Evolutionary conservation across 345 rosid species (phyloP).

Genomic region (Luvunga scandens): DNA sequence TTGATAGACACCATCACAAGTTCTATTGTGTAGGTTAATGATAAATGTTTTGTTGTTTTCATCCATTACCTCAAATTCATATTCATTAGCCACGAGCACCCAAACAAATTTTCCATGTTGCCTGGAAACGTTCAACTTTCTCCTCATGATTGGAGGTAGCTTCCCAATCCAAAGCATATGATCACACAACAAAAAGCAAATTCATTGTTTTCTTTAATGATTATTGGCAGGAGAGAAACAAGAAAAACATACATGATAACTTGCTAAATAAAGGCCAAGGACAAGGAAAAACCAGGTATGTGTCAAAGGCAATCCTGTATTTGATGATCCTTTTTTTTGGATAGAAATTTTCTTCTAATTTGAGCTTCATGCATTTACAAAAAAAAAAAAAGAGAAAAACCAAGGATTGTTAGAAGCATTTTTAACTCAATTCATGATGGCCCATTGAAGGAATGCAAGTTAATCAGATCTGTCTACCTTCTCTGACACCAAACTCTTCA

Average conservation of each 20-base stretch:
- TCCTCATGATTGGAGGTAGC: neutral
- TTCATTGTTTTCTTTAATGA: neutral
- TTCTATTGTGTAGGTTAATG: too few relatives aligned
- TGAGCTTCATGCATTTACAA: neutral
- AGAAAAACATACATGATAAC: neutral
- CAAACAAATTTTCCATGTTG: too few relatives aligned
- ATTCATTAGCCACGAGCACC: too few relatives aligned
- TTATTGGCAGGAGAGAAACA: neutral
- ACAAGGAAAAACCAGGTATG: neutral
- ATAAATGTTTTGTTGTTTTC: too few relatives aligned
- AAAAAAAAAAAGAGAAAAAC: neutral
- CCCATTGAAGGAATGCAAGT: neutral
- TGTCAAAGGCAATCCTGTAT: neutral
- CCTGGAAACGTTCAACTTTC: neutral
- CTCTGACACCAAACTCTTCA: neutral
- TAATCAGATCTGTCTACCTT: neutral
- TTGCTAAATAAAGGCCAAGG: neutral
- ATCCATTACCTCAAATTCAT: too few relatives aligned
- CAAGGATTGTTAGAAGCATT: neutral
- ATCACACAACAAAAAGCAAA: neutral
- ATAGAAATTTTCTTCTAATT: neutral
- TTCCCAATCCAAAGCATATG: neutral
- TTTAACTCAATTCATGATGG: neutral
- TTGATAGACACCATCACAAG: too few relatives aligned
- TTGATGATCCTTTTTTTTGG: neutral